Evolutionary conservation across 1,139 yeast species (phyloP).

Genomic region (Geotrichum carabidarum): DNA sequence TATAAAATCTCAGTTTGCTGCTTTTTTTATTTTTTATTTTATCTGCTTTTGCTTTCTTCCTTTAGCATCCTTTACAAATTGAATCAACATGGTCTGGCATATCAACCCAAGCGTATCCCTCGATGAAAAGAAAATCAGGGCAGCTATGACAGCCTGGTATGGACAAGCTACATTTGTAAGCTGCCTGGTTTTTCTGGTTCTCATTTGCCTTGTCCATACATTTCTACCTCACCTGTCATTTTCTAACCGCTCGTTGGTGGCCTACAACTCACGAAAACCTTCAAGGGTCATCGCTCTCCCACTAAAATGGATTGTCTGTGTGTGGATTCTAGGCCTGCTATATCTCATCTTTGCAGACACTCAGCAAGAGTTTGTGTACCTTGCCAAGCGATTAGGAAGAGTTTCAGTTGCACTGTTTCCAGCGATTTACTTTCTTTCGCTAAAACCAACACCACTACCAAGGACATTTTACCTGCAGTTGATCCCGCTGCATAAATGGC

Average conservation of each 20-base stretch:
- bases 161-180: not conserved
- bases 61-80: not conserved
- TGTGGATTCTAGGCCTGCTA: constrained; percentile 26
- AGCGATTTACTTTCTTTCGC: constrained; percentile 60
- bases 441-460: constrained; percentile 76
- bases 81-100: not conserved
- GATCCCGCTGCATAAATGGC: constrained; percentile 83
- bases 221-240: not conserved
- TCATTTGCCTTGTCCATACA: not conserved
- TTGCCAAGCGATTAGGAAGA: constrained; percentile 75
- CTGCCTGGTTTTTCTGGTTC: not conserved
- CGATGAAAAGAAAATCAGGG: not conserved
- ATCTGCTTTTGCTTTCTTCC: not conserved
- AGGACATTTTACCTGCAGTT: constrained; percentile 63
- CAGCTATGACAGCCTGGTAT: not conserved
- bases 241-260: not conserved
- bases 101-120: not conserved
- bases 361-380: constrained; percentile 50
- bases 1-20: not conserved
- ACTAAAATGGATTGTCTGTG: constrained; percentile 18
- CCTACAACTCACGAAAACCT: not conserved
- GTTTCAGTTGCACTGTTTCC: constrained; percentile 73
- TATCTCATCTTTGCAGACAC: constrained; percentile 28
- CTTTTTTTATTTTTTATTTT: not conserved
- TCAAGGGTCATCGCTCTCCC: constrained; percentile 7